Base-by-base conservation (phyloP, 148 eudicot species). In the Cornus controversa region DNA sequence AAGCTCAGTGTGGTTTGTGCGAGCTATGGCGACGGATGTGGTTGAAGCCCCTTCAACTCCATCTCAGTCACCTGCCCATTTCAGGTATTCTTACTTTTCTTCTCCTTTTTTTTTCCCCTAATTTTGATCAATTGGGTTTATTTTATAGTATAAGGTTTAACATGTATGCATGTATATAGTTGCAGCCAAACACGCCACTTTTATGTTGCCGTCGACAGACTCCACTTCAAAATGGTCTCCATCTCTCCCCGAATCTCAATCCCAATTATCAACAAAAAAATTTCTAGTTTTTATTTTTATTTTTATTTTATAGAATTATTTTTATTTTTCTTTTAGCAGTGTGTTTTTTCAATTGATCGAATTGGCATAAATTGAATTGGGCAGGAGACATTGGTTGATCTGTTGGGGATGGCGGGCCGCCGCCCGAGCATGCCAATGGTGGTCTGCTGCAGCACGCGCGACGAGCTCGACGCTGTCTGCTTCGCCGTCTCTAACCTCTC, bases 141-240 rank as follows among this genome's bases (percentile, higher is more conserved):
- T 40, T 8, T 10, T 18, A 34, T 40, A 37, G 0, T 22, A 63
- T 18, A 13, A 75, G 23, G 23, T 66, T 57, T 40, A 66, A 65
- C 62, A 18, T 45, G 40, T 45, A 22, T 45, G 20, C 24, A 22
- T 8, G 20, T 63, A 25, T 60, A n/a, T 37, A 36, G 62, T 69
- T 79, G 86, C 92, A 90, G 92, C 70, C 89, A 84, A 54, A 82
- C 81, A 31, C 97, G 98, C 72, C 99, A 96, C 77, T 93, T 91
- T 84, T 96, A 96, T 85, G 97, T 96, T 26, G 99, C 99, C 42
- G 99, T 96, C 20, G 98, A 96, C 66, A 83, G 99, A 50, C 83
- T 85, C 77, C 82, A 85, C 27, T 91, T 90, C 88, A 96, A 91
- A 81, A 87, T 95, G 94, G 98, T 95, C 24, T n/a, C n/a, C n/a